phyloP scores from a whole-genome alignment of 1,139 yeast species.

The Scheffersomyces segobiensis region DNA sequence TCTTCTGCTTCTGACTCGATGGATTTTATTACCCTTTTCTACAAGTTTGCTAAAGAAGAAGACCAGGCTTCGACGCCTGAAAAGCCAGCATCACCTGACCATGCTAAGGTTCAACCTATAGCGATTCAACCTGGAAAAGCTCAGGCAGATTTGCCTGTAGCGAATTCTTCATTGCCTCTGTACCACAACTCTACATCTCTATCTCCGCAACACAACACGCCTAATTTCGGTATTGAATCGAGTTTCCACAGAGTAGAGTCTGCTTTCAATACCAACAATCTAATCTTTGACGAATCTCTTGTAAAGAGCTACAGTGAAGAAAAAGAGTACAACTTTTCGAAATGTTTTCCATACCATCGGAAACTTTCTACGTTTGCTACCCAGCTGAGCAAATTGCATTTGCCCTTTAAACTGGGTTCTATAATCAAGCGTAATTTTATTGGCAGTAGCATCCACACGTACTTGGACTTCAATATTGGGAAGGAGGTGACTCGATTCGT shows the following conservation, averaged over 20 bases:
- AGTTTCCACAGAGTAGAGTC: not conserved
- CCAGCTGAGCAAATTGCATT: constrained; percentile 50
- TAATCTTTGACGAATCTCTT: constrained; percentile 22
- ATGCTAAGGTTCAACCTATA: constrained; percentile 9
- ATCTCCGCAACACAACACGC: constrained; percentile 5
- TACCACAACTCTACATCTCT: constrained; percentile 2
- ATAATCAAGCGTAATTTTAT: constrained; percentile 49
- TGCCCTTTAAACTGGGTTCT: constrained; percentile 40
- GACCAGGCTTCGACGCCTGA: constrained; percentile 7
- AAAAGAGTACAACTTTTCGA: constrained; percentile 67
- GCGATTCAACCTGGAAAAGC: constrained; percentile 4
- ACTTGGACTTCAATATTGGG: constrained; percentile 26
- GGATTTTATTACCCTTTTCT: constrained; percentile 41
- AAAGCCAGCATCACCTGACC: constrained; percentile 1
- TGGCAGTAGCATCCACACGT: constrained; percentile 61
- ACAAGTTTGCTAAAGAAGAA: constrained; percentile 46
- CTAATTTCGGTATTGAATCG: not conserved
- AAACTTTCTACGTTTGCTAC: constrained; percentile 65
- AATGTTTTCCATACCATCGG: constrained; percentile 82
- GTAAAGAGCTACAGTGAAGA: constrained; percentile 35
- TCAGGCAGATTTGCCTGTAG: not conserved
- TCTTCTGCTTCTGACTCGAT: constrained; percentile 21
- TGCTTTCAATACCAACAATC: not conserved
- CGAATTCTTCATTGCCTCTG: not conserved
- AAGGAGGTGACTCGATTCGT: constrained; percentile 63